Percentiles rank a stretch among this genome's conserved stretches.
These are phyloP conservation scores for Trametes hirsuta DNA, from an alignment of 1,284 basidiomycete species.

Conservation along the genomic window DNA sequence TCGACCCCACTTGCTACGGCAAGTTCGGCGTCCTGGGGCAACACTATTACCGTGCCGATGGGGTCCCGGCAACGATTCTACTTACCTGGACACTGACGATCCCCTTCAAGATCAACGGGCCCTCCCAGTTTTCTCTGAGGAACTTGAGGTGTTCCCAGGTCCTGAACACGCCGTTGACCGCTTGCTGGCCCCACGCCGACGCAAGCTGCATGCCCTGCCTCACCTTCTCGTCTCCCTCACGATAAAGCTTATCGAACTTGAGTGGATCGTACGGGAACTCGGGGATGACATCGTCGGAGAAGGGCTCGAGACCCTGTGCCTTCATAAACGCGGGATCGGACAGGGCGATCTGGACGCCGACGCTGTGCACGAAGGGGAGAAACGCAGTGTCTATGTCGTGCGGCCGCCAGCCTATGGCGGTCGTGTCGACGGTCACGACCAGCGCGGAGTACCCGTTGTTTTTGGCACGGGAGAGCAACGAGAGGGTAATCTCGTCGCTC, in stretches of 20 bases:
- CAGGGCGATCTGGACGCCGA: conserved; percentile 59
- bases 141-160: conserved; percentile 70
- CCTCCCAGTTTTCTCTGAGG: conserved; percentile 69
- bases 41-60: background rate
- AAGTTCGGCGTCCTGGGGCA: conserved; percentile 64
- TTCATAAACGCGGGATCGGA: conserved; percentile 77
- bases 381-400: conserved; percentile 64
- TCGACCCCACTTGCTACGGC: conserved; percentile 70
- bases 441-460: conserved; percentile 66
- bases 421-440: conserved; percentile 72
- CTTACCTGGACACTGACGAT: conserved; percentile 48
- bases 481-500: conserved; percentile 63
- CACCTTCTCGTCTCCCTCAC: conserved; percentile 49
- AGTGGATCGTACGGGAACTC: conserved; percentile 62
- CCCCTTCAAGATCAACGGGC: conserved; percentile 71
- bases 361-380: conserved; percentile 63
- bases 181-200: conserved; percentile 57
- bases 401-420: conserved; percentile 68
- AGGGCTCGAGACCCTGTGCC: conserved; percentile 45
- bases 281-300: conserved; percentile 43
- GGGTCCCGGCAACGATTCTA: background rate
- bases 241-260: conserved; percentile 42
- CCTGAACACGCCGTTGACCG: conserved; percentile 59
- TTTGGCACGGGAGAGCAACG: conserved; percentile 68
- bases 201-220: conserved; percentile 49